Conservation (phyloP, 2,329 filamentous ascomycete species). For the Mariannaea sp. region DNA sequence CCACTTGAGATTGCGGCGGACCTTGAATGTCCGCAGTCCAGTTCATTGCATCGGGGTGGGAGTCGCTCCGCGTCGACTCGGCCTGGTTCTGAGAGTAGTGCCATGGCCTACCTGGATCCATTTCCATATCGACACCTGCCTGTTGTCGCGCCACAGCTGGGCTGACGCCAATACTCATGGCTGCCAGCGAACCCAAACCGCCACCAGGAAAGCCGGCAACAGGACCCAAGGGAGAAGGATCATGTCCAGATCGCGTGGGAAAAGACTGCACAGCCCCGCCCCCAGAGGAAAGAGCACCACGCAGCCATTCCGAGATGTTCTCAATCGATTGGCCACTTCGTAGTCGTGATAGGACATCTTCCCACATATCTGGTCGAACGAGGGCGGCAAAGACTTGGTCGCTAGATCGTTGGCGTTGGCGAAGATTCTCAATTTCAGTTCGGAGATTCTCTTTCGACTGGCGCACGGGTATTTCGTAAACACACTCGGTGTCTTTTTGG, state of each 20-base stretch:
- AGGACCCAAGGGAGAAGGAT: constrained; percentile 27
- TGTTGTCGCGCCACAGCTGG: constrained; percentile 41
- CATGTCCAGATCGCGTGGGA: constrained; percentile 13
- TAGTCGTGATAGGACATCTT: constrained; percentile 59
- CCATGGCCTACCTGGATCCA: constrained; percentile 55
- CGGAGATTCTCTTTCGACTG: constrained; percentile 67
- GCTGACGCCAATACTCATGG: constrained; percentile 40
- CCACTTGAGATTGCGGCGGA: constrained; percentile 53
- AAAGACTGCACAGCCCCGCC: constrained; percentile 40
- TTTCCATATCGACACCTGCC: constrained; percentile 43
- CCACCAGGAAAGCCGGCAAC: constrained; percentile 39
- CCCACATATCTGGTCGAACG: constrained; percentile 54
- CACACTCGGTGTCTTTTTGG: constrained; percentile 60
- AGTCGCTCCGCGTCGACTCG: constrained; percentile 52
- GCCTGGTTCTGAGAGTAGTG: constrained; percentile 53
- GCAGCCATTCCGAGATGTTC: constrained; percentile 60
- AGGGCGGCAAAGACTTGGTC: constrained; percentile 62
- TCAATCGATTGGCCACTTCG: constrained; percentile 60
- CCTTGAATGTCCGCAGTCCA: constrained; percentile 49
- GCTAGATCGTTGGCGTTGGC: constrained; percentile 57
- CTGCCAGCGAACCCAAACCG: constrained; percentile 36
- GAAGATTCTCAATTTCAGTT: constrained; percentile 62
- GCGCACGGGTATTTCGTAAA: constrained; percentile 66
- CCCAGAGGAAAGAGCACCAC: constrained; percentile 39
- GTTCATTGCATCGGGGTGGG: constrained; percentile 52